phyloP scores from a whole-genome alignment of 148 eudicot species.

The Hydrangea macrophylla region DNA sequence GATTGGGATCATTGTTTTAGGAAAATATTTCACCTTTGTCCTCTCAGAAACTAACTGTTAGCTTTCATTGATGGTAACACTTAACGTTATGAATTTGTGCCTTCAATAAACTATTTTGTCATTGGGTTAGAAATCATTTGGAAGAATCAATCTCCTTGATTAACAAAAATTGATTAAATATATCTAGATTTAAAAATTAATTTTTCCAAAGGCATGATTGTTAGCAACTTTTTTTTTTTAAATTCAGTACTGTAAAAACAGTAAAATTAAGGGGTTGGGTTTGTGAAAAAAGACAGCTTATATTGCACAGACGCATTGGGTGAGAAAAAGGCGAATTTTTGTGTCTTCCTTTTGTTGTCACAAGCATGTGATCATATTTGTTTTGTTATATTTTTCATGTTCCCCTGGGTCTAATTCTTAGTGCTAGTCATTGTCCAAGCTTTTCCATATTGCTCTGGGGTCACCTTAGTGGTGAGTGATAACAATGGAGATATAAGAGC shows the following conservation, averaged over 20 bases:
- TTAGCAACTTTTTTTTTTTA: slow-evolving; percentile 1
- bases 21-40: neutral
- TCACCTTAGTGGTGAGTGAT: neutral
- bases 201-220: neutral
- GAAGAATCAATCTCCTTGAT: neutral
- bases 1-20: neutral
- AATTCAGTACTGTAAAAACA: neutral
- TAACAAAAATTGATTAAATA: neutral
- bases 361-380: neutral
- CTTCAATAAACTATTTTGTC: neutral
- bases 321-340: neutral
- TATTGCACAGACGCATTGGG: neutral
- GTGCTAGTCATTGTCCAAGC: neutral
- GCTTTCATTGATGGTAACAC: neutral
- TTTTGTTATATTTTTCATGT: neutral
- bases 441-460: neutral
- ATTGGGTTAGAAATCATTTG: neutral
- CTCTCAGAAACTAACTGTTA: neutral
- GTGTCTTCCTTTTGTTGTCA: slow-evolving; percentile 4
- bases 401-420: neutral
- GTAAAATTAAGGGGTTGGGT: neutral
- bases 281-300: neutral
- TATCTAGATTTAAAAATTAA: neutral
- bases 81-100: neutral
- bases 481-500: neutral